Conservation (phyloP, 352 stramenopile genomes). For the Discostella stelligera region DNA sequence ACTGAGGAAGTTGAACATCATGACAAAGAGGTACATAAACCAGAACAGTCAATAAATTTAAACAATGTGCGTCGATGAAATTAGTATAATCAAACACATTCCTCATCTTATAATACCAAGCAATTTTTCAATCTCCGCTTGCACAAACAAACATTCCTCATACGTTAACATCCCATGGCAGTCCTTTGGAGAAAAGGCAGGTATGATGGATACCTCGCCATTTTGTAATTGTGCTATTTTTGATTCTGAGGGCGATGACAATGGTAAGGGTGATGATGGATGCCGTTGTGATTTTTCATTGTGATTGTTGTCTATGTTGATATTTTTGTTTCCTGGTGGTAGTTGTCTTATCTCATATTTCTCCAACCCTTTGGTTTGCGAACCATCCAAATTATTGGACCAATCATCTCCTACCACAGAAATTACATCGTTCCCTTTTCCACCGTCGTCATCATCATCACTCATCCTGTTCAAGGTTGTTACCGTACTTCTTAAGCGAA, state of each 20-base stretch:
- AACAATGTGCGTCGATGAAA: neutral
- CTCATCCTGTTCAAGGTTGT: neutral
- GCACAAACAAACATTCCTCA: slow-evolving; percentile 30
- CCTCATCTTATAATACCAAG: slow-evolving; percentile 1
- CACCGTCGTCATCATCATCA: neutral
- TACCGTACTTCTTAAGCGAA: slow-evolving; percentile 25
- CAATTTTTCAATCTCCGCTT: slow-evolving; percentile 23
- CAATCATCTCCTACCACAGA: neutral
- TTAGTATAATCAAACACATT: neutral
- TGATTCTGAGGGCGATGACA: neutral
- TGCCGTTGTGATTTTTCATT: neutral
- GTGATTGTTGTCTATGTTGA: neutral
- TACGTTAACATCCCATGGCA: slow-evolving; percentile 38
- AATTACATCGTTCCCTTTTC: neutral
- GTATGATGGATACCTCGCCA: slow-evolving; percentile 32
- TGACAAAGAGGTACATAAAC: too few species aligned
- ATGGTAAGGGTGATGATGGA: neutral
- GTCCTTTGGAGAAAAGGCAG: slow-evolving; percentile 36
- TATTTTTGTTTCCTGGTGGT: neutral
- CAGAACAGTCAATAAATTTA: neutral
- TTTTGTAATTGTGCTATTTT: slow-evolving; percentile 18
- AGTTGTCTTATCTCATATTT: neutral
- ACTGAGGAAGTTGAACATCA: too few species aligned
- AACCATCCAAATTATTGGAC: neutral
- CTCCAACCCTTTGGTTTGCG: neutral